These are phyloP conservation scores for Penicillium pancosmium DNA, from an alignment of 495 filamentous ascomycete genomes.

Conservation along the genomic window DNA sequence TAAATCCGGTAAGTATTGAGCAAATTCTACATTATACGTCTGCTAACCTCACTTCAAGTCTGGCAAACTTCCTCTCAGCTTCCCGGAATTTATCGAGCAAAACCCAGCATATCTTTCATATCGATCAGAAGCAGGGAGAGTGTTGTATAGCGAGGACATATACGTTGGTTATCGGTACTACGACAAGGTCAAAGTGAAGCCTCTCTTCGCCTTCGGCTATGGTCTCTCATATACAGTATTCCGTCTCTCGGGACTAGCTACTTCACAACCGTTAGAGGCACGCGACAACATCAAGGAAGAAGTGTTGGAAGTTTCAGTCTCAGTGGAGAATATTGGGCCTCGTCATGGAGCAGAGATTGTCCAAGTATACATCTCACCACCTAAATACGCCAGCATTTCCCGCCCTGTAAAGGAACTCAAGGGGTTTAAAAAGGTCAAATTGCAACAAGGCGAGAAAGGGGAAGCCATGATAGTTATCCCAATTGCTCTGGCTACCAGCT, in stretches of 20 bases:
- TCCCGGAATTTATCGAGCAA: conserved; percentile 62
- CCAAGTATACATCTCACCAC: not conserved
- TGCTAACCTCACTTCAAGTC: conserved; percentile 24
- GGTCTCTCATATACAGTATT: conserved; percentile 82
- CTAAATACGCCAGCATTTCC: conserved; percentile 7
- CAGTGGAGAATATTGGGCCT: conserved; percentile 13
- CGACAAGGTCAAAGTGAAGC: conserved; percentile 60
- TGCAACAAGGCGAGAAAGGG: not conserved
- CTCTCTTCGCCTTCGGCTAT: conserved; percentile 77
- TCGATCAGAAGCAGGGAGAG: conserved; percentile 69
- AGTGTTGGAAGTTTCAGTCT: conserved; percentile 6
- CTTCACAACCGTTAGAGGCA: conserved; percentile 4
- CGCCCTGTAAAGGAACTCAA: conserved; percentile 28
- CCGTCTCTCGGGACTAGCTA: conserved; percentile 56
- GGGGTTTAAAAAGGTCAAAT: conserved; percentile 23
- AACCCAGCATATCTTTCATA: conserved; percentile 73
- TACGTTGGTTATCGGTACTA: conserved; percentile 83
- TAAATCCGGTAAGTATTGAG: conserved; percentile 42
- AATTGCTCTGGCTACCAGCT: conserved; percentile 18
- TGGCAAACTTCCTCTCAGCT: conserved; percentile 59
- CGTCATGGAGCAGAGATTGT: not conserved
- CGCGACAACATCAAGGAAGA: conserved; percentile 3
- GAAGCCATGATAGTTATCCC: conserved; percentile 6
- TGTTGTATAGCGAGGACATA: conserved; percentile 73
- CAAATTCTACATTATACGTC: not conserved